A percentile compares a stretch with the other conserved stretches of the same genome.
phyloP scores from a whole-genome alignment of 2,329 filamentous ascomycete genomes.

The Nigrospora oryzae region DNA sequence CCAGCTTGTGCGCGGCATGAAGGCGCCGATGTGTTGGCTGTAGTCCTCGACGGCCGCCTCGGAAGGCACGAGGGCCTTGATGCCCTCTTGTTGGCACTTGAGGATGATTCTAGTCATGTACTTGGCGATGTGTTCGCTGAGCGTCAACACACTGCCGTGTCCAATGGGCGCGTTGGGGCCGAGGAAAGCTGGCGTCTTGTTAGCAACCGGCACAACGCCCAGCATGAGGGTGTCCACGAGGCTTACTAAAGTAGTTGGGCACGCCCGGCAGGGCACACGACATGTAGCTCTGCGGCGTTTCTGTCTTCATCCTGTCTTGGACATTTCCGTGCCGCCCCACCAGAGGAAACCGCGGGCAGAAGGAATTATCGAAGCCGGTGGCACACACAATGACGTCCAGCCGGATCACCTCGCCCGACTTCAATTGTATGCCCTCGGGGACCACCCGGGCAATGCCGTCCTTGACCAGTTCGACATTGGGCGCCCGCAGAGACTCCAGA shows the following conservation, averaged over 20 bases:
- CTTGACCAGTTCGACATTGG: conserved; percentile 40
- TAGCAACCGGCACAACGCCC: not conserved
- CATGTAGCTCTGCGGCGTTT: conserved; percentile 41
- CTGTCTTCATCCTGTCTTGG: conserved; percentile 35
- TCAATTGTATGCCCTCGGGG: conserved; percentile 37
- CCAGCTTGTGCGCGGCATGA: conserved; percentile 47
- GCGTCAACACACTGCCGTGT: conserved; percentile 41
- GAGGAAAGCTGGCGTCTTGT: conserved; percentile 30
- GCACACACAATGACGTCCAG: conserved; percentile 50
- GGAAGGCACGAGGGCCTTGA: conserved; percentile 36
- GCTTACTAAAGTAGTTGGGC: conserved; percentile 47
- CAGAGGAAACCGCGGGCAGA: conserved; percentile 41
- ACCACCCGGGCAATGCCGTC: conserved; percentile 36
- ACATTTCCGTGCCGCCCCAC: conserved; percentile 40
- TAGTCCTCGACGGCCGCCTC: conserved; percentile 40
- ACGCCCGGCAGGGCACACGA: conserved; percentile 42
- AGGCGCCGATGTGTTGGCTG: conserved; percentile 35
- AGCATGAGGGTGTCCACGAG: not conserved
- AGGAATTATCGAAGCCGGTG: conserved; percentile 48
- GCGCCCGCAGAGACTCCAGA: conserved; percentile 32
- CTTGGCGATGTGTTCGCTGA: conserved; percentile 40
- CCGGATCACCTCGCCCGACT: conserved; percentile 36
- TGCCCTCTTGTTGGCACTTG: conserved; percentile 41
- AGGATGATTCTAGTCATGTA: conserved; percentile 39
- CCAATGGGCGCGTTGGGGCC: conserved; percentile 43